Conservation (phyloP, 805 yeast species). For the Nakazawaea ambrosiae region DNA sequence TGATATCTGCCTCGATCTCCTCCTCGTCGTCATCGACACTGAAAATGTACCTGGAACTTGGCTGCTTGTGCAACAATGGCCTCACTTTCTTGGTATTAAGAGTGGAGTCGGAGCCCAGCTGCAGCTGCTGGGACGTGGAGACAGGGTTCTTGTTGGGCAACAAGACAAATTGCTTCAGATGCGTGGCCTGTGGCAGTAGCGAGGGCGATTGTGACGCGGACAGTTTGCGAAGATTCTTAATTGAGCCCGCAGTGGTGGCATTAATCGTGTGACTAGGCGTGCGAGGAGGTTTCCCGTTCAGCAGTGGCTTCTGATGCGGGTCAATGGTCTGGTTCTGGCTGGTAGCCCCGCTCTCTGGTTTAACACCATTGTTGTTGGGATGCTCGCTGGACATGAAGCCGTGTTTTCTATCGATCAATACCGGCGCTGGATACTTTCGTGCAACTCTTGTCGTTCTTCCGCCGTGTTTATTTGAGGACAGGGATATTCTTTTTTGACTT, state of each 20-base stretch:
- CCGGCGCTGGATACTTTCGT: too few species aligned
- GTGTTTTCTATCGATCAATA: too few species aligned
- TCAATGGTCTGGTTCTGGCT: too few species aligned
- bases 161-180: constrained; percentile 8
- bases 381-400: too few species aligned
- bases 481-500: too few species aligned
- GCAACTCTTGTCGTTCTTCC: too few species aligned
- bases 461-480: too few species aligned
- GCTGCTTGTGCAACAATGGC: constrained; percentile 16
- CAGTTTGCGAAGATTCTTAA: neutral
- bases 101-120: neutral
- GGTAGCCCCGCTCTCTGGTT: too few species aligned
- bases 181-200: neutral
- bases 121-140: neutral
- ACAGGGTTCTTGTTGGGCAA: constrained; percentile 2
- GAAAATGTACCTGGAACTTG: constrained; percentile 37
- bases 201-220: neutral
- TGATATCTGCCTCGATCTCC: constrained; percentile 57
- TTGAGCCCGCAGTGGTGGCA: neutral
- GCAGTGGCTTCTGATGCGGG: neutral
- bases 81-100: constrained; percentile 5
- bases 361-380: too few species aligned
- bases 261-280: constrained; percentile 4
- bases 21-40: constrained; percentile 80
- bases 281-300: neutral